Evolutionary conservation across 371 early-diverging fungal species (phyloP).

Genomic region (Syncephalastrum monosporum): DNA sequence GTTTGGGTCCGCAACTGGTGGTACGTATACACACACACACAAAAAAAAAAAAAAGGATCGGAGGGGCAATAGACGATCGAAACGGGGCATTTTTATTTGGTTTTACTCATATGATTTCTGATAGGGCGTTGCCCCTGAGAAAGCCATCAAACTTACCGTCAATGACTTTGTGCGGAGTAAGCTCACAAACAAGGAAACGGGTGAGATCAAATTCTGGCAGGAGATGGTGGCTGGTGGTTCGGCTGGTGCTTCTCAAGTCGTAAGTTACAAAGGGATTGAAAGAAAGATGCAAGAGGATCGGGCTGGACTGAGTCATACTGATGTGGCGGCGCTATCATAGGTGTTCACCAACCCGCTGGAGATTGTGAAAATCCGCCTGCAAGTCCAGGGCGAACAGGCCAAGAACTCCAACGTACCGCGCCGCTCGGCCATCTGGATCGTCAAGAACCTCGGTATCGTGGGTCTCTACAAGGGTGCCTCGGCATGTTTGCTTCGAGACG

Average conservation of each 20-base stretch:
- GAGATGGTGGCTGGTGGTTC: conserved; percentile 88
- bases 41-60: conserved; percentile 4
- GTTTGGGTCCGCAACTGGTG: conserved; percentile 95
- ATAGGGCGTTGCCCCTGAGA: conserved; percentile 94
- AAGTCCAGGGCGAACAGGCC: conserved; percentile 81
- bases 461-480: conserved; percentile 95
- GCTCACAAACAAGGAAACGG: conserved; percentile 65
- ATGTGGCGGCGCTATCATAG: conserved; percentile 7
- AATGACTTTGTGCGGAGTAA: conserved; percentile 90
- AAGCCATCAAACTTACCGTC: conserved; percentile 97
- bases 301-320: not conserved
- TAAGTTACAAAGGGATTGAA: conserved; percentile 18
- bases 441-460: conserved; percentile 87
- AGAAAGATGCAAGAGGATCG: not conserved
- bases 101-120: no score
- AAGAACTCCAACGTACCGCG: conserved; percentile 60
- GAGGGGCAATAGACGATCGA: not conserved
- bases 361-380: conserved; percentile 97
- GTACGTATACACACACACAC: conserved; percentile 57
- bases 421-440: conserved; percentile 84
- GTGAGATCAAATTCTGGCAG: conserved; percentile 72
- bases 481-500: conserved; percentile 93
- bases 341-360: conserved; percentile 94
- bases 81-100: no score
- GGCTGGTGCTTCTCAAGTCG: conserved; percentile 94